phyloP scores from a whole-genome alignment of 345 rosid genomes.

The Atalantia buxifolia region DNA sequence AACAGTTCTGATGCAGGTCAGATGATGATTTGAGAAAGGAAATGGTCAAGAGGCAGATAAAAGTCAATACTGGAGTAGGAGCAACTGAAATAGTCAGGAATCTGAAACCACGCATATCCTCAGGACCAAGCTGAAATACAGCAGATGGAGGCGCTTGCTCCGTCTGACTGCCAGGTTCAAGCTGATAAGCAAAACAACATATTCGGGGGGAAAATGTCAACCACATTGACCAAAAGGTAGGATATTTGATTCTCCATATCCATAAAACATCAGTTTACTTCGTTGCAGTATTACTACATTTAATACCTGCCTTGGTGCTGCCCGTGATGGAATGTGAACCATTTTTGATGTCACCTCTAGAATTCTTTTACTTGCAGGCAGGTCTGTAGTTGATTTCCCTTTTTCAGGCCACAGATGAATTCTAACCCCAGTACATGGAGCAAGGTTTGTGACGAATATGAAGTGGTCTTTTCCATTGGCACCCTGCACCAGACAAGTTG shows the following conservation, averaged over 20 bases:
- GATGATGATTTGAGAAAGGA: conserved; percentile 15
- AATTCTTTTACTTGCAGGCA: conserved; percentile 55
- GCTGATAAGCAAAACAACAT: conserved; percentile 39
- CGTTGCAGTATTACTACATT: conserved; percentile 4
- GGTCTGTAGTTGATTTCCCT: conserved; percentile 46
- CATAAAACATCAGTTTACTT: not conserved
- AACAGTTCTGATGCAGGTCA: conserved; percentile 1
- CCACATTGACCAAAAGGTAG: not conserved
- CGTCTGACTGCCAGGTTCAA: conserved; percentile 98
- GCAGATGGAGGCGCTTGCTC: conserved; percentile 99
- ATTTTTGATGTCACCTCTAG: conserved; percentile 88
- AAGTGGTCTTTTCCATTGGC: conserved; percentile 79
- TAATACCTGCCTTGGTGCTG: conserved; percentile 90
- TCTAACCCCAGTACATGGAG: conserved; percentile 93
- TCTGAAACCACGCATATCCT: conserved; percentile 80
- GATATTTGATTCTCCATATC: not conserved
- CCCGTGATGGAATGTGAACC: conserved; percentile 93
- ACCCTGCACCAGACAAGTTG: conserved; percentile 49
- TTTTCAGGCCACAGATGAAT: conserved; percentile 93
- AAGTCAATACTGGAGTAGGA: conserved; percentile 73
- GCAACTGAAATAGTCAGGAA: conserved; percentile 95
- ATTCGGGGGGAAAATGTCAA: conserved; percentile 10
- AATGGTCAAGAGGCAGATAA: conserved; percentile 1
- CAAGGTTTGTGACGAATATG: conserved; percentile 89
- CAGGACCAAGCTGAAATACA: conserved; percentile 65